Evolutionary conservation across 2,329 filamentous ascomycete genomes (phyloP), one percentile per base, ranked within the genome.

Genomic region (Lasiodiplodia sp.): DNA sequence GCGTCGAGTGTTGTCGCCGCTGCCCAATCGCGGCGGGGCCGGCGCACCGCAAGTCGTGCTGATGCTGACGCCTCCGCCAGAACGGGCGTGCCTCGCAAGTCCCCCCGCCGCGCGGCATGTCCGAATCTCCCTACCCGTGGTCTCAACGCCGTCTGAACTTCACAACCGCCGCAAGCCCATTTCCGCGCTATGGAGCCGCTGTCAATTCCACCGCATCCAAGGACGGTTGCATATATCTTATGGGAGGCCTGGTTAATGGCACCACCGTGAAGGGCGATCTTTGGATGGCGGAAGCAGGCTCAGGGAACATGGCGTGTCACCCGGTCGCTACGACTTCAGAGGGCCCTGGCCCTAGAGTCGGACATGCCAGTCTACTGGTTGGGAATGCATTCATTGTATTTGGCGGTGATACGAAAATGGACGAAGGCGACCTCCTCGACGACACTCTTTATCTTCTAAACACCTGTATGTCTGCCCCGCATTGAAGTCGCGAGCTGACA

Each of bases 301-400:
- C 83, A 38, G 91, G 90, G 10, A 94, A 88, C 78, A 89, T 98
- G 85, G 88, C 93, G 25, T 98, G 96, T 80, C 97, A 96, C 78
- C 95, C 94, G 28, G 89, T 99, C 68, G 89, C 92, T 12, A 97
- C 96, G 0, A 96, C 94, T 0, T 92, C 94, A 23, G 96, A 99
- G 80, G 96, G 96, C 0, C 96, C 96, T 1, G 94, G 96, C 4
- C 96, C 96, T 1, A 89, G 96, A 83, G 96, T 99, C 65, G 96
- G 96, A 3, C 96, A 99, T 82, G 87, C 95, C 23, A 96, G 94
- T 84, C 84, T 99, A 75, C 86, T 99, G 18, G 96, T 99, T 66
- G 96, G 96, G 69, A 99, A 99, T 80, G 96, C 96, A 0, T 99
- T 98, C 79, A 99, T 99, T 73, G 96, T 99, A 14, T 99, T 98